Evolutionary conservation across 768 basidiomycete genomes (phyloP).

Genomic region (Kwoniella sp.): DNA sequence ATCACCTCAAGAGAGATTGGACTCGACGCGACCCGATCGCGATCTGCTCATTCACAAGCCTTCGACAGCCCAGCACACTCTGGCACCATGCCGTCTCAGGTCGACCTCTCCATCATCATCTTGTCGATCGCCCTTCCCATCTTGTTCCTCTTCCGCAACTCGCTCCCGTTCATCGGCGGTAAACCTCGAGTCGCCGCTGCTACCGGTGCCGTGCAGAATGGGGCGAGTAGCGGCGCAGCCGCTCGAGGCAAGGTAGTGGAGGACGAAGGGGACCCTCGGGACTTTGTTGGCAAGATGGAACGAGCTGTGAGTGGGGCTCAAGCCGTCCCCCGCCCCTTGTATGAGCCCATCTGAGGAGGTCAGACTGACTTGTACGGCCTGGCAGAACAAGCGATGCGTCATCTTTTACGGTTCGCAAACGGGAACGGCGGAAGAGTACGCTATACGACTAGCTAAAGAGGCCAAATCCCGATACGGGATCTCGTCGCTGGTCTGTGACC

Average conservation of each 20-base stretch:
- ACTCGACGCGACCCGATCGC: too few species aligned
- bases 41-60: background rate
- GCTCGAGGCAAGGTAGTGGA: conserved; percentile 54
- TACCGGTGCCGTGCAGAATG: background rate
- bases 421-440: conserved; percentile 94
- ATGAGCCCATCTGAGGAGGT: background rate
- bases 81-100: conserved; percentile 44
- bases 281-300: conserved; percentile 93
- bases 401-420: conserved; percentile 99
- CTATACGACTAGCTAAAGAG: conserved; percentile 94
- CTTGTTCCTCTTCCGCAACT: conserved; percentile 40
- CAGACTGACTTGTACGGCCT: too few species aligned
- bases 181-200: conserved; percentile 13
- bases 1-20: background rate
- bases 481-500: conserved; percentile 92
- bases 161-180: conserved; percentile 42
- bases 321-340: background rate
- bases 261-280: conserved; percentile 80
- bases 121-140: conserved; percentile 54
- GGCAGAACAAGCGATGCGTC: conserved; percentile 49
- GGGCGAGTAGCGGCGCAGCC: conserved; percentile 27
- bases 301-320: conserved; percentile 63
- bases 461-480: conserved; percentile 94
- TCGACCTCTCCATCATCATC: conserved; percentile 49
- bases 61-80: background rate